Evolutionary conservation across 306 rosid genomes (phyloP).

Genomic region (Albizia julibrissin): DNA sequence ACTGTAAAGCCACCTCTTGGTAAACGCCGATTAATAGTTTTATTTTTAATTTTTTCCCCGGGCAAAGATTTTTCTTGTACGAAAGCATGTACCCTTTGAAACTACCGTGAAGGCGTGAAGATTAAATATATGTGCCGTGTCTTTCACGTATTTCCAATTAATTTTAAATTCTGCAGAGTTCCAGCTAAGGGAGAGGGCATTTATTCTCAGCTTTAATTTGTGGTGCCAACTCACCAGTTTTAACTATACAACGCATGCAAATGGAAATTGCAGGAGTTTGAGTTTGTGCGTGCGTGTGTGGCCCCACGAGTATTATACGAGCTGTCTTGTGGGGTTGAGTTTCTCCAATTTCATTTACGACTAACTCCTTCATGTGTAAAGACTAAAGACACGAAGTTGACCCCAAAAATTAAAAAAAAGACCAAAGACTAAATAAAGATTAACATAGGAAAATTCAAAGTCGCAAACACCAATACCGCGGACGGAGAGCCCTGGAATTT

Average conservation of each 20-base stretch:
- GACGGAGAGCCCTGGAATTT: constrained; percentile 37
- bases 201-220: constrained; percentile 17
- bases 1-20: neutral
- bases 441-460: neutral
- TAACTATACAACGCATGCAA: constrained; percentile 55
- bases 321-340: constrained; percentile 17
- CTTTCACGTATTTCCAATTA: neutral
- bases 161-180: neutral
- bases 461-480: constrained; percentile 14
- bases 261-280: constrained; percentile 20
- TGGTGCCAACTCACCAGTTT: constrained; percentile 43
- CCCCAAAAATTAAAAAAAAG: neutral
- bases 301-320: neutral
- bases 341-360: neutral
- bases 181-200: constrained; percentile 14
- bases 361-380: constrained; percentile 16
- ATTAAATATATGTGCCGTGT: constrained; percentile 20
- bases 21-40: neutral
- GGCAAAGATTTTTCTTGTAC: neutral
- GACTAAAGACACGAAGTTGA: neutral
- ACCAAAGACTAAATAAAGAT: neutral
- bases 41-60: neutral
- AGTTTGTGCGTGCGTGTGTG: neutral
- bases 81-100: constrained; percentile 3
- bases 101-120: constrained; percentile 2